phyloP scores from a whole-genome alignment of 768 basidiomycete species.

The Pulveroboletus sp. region DNA sequence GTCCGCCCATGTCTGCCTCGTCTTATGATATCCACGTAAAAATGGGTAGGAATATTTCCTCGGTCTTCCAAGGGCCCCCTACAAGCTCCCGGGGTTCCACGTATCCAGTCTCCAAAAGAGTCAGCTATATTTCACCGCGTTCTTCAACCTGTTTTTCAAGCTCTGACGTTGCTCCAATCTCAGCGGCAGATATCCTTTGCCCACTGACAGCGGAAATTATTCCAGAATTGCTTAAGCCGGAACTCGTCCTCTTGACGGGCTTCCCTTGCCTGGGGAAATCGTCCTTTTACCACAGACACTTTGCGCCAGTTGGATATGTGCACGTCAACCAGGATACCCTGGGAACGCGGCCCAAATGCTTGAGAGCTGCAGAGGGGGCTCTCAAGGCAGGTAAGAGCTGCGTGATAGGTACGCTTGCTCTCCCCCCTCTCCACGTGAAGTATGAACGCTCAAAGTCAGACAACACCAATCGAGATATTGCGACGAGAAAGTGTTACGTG shows the following conservation, averaged over 20 bases:
- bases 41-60: conserved; percentile 75
- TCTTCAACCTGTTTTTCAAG: neutral
- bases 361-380: conserved; percentile 55
- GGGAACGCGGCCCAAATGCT: conserved; percentile 68
- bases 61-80: conserved; percentile 38
- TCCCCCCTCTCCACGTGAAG: neutral
- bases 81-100: conserved; percentile 62
- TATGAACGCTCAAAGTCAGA: conserved; percentile 41
- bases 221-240: conserved; percentile 19
- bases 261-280: conserved; percentile 74
- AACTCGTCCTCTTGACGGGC: conserved; percentile 61
- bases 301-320: conserved; percentile 60
- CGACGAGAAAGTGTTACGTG: conserved; percentile 69
- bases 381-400: conserved; percentile 57
- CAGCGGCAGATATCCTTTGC: conserved; percentile 37
- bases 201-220: conserved; percentile 18
- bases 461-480: conserved; percentile 81
- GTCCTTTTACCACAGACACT: conserved; percentile 68
- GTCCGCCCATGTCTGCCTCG: conserved; percentile 32
- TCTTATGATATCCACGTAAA: neutral
- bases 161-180: neutral
- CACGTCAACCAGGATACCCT: conserved; percentile 88
- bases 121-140: conserved; percentile 9
- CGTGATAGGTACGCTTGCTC: conserved; percentile 61
- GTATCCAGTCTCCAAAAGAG: conserved; percentile 42